phyloP scores from a whole-genome alignment of 805 yeast genomes.

The Starmerella stigmatis region DNA sequence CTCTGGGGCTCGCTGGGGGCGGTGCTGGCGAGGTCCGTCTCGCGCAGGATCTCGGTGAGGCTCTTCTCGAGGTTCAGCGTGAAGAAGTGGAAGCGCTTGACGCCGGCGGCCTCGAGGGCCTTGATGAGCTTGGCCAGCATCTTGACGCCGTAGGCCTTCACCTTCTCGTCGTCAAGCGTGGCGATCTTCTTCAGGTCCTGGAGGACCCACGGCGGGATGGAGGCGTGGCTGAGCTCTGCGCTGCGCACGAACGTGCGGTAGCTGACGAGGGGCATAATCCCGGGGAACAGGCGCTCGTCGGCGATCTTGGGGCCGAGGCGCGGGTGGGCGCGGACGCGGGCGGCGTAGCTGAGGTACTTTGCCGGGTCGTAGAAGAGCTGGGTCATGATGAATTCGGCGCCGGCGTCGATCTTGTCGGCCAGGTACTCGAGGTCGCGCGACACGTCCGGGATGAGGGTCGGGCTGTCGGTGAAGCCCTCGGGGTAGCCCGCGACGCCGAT shows the following conservation, averaged over 20 bases:
- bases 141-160: constrained; percentile 74
- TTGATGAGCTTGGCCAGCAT: constrained; percentile 72
- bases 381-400: constrained; percentile 87
- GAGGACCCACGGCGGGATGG: constrained; percentile 63
- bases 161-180: constrained; percentile 85
- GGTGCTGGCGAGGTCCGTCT: constrained; percentile 37
- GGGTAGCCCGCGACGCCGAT: constrained; percentile 97
- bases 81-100: constrained; percentile 86
- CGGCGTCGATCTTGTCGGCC: constrained; percentile 79
- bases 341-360: constrained; percentile 70
- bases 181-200: constrained; percentile 51
- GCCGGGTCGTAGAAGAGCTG: constrained; percentile 85
- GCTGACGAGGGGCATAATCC: constrained; percentile 95
- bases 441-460: constrained; percentile 58
- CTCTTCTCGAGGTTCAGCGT: constrained; percentile 88
- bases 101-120: constrained; percentile 45
- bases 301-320: constrained; percentile 48
- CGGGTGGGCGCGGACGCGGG: constrained; percentile 44
- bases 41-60: constrained; percentile 69
- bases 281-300: constrained; percentile 82
- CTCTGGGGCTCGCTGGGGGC: constrained; percentile 13
- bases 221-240: constrained; percentile 83
- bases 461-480: constrained; percentile 91
- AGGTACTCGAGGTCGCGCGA: constrained; percentile 64
- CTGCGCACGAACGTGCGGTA: constrained; percentile 85